These are phyloP conservation scores for Rugonectria rugulosa DNA, from an alignment of 2,329 filamentous ascomycete species.

Conservation along the genomic window DNA sequence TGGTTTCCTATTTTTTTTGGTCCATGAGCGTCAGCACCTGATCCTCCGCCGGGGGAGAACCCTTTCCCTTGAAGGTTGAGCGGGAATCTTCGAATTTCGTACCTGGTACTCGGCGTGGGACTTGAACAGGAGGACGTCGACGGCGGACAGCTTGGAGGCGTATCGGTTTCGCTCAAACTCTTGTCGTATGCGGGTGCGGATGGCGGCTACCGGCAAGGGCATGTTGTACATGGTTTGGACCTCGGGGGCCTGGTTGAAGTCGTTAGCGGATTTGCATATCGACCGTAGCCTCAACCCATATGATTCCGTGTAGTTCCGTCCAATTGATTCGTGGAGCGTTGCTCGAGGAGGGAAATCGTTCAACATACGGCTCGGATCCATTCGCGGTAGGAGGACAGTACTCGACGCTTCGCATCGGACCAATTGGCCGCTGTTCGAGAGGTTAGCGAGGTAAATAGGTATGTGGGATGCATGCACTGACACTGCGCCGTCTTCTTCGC, in stretches of 20 bases:
- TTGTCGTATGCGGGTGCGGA: slow-evolving; percentile 93
- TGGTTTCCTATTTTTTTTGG: slow-evolving; percentile 74
- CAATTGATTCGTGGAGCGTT: no score
- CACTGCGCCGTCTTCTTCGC: slow-evolving; percentile 81
- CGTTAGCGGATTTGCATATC: no score
- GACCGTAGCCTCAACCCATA: no score
- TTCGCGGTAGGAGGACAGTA: slow-evolving; percentile 88
- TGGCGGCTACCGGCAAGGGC: slow-evolving; percentile 82
- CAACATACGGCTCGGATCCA: slow-evolving; percentile 93
- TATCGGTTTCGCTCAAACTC: slow-evolving; percentile 97
- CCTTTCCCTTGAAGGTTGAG: no score
- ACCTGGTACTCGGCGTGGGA: slow-evolving; percentile 96
- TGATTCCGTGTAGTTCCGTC: no score
- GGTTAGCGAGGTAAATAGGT: slow-evolving; percentile 45
- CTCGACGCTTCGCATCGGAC: slow-evolving; percentile 86
- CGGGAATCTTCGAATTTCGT: slow-evolving; percentile 28
- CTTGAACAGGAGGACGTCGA: slow-evolving; percentile 90
- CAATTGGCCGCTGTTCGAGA: slow-evolving; percentile 77
- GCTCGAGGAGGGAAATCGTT: slow-evolving; percentile 14
- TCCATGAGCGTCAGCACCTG: slow-evolving; percentile 26
- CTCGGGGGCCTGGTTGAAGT: slow-evolving; percentile 79
- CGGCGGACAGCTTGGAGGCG: slow-evolving; percentile 85
- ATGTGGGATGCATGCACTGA: slow-evolving; percentile 52
- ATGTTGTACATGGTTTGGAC: slow-evolving; percentile 98
- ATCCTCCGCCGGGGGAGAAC: neutral